Conservation (phyloP, 495 filamentous ascomycete genomes). For the Cenococcum geophilum region DNA sequence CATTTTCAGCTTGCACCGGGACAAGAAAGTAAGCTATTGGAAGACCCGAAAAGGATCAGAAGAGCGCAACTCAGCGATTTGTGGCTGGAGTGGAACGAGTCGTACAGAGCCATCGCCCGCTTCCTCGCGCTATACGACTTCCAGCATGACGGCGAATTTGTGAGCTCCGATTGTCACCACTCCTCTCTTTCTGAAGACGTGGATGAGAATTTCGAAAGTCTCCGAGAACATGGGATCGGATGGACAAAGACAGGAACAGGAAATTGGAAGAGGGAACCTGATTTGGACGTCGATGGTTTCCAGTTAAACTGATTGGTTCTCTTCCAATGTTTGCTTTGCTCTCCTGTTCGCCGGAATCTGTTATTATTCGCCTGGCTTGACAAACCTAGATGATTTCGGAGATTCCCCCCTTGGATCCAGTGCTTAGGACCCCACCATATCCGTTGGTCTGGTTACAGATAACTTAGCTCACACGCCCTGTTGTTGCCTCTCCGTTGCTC, state of each 20-base stretch:
- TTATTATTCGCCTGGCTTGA: too few relatives aligned
- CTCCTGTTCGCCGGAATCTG: too few relatives aligned
- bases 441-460: neutral
- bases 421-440: neutral
- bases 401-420: too few relatives aligned
- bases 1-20: conserved; percentile 24
- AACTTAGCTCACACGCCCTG: neutral
- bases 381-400: too few relatives aligned
- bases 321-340: neutral
- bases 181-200: conserved; percentile 4
- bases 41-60: conserved; percentile 11
- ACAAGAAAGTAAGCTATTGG: conserved; percentile 20
- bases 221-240: conserved; percentile 9
- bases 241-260: conserved; percentile 17
- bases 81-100: conserved; percentile 27
- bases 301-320: neutral
- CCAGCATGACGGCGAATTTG: conserved; percentile 14
- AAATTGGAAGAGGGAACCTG: conserved; percentile 11
- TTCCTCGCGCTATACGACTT: conserved; percentile 18
- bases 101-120: conserved; percentile 17
- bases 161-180: conserved; percentile 13
- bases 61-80: conserved; percentile 22
- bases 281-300: neutral
- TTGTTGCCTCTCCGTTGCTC: neutral
- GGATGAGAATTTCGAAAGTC: conserved; percentile 8